These are phyloP conservation scores for Paracamarosporium sp. DNA, from an alignment of 2,329 filamentous ascomycete species.

Conservation along the genomic window DNA sequence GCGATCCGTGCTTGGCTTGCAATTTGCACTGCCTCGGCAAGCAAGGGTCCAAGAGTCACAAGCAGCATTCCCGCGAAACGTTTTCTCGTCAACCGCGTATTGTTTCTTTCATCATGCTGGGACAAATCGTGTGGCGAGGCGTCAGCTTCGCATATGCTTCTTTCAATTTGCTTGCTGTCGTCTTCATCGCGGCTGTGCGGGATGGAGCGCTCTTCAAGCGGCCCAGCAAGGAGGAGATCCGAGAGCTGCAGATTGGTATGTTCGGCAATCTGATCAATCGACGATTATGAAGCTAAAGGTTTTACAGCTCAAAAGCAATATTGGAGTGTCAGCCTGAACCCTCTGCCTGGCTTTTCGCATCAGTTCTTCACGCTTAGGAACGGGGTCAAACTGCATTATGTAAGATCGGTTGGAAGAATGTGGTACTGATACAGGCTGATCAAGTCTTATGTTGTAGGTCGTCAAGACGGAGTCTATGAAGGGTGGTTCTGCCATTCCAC, in stretches of 20 bases:
- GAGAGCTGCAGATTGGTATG: conserved; percentile 34
- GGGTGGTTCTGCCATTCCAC: conserved; percentile 24
- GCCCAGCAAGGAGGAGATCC: conserved; percentile 34
- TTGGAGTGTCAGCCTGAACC: conserved; percentile 60
- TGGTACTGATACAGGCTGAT: neutral
- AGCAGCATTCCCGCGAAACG: no score
- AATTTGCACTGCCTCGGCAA: neutral
- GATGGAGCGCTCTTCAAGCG: conserved; percentile 37
- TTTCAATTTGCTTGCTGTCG: conserved; percentile 28
- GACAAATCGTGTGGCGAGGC: conserved; percentile 27
- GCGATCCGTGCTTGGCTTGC: neutral
- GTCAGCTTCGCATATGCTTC: conserved; percentile 43
- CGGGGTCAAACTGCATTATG: conserved; percentile 62
- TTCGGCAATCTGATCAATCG: neutral
- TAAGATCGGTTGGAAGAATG: conserved; percentile 39
- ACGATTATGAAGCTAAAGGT: conserved; percentile 5
- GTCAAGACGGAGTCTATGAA: neutral
- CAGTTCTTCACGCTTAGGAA: conserved; percentile 58
- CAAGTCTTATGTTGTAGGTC: neutral
- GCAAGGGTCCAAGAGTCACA: no score
- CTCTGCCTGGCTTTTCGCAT: conserved; percentile 56
- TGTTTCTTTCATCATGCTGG: conserved; percentile 19
- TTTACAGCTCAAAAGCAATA: conserved; percentile 58
- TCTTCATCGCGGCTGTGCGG: conserved; percentile 27
- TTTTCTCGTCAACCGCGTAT: no score